A percentile compares a stretch with the other conserved stretches of the same genome.
Evolutionary conservation across 768 basidiomycete genomes (phyloP).

Genomic region (Cystofilobasidium bisporidii): DNA sequence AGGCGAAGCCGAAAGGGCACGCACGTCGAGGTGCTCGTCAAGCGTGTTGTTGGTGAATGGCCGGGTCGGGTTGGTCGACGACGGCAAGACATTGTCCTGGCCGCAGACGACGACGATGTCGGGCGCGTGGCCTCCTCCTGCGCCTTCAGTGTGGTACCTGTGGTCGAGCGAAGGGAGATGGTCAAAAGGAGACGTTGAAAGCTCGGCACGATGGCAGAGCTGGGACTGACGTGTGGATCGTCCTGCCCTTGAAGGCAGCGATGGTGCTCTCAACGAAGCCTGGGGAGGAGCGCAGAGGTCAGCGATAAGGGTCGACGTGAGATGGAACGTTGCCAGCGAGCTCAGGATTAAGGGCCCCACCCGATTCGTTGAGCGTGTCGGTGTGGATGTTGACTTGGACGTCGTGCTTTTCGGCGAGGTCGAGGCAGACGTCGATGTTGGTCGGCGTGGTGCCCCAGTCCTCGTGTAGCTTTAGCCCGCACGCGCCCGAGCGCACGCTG

Average conservation of each 20-base stretch:
- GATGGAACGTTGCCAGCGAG: too few species aligned
- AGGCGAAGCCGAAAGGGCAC: too few species aligned
- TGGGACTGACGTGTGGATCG: constrained; percentile 63
- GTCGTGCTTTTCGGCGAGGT: constrained; percentile 80
- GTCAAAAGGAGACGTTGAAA: not conserved
- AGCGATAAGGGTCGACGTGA: too few species aligned
- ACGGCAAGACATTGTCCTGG: constrained; percentile 77
- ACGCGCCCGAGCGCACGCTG: constrained; percentile 69
- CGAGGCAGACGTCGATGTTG: constrained; percentile 63
- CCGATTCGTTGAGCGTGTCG: constrained; percentile 93
- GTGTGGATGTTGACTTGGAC: constrained; percentile 97
- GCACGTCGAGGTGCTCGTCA: constrained; percentile 91
- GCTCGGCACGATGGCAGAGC: too few species aligned
- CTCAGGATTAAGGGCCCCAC: constrained; percentile 48
- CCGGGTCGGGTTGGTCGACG: constrained; percentile 92
- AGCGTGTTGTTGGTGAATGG: constrained; percentile 85
- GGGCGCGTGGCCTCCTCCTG: constrained; percentile 80
- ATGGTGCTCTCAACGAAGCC: constrained; percentile 56
- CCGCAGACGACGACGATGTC: constrained; percentile 98
- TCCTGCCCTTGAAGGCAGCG: constrained; percentile 73
- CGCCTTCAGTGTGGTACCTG: constrained; percentile 85
- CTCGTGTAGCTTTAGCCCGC: constrained; percentile 89
- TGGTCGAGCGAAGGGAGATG: not conserved
- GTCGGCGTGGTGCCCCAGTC: constrained; percentile 93
- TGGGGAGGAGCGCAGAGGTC: constrained; percentile 21